Conservation (phyloP, 305 asterid species). For the Petunia hybrid region DNA sequence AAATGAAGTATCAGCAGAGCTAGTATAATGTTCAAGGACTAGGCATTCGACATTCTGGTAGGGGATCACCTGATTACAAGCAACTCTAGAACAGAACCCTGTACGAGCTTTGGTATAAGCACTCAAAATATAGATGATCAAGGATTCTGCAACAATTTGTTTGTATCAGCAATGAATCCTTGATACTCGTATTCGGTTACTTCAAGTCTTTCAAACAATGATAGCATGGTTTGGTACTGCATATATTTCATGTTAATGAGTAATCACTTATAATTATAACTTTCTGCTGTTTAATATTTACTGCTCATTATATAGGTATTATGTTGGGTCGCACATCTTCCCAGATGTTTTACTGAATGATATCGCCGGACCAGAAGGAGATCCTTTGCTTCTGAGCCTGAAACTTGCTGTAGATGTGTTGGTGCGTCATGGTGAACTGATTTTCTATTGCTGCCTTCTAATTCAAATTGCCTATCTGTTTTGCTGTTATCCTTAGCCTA, state of each 20-base stretch:
- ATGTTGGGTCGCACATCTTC: constrained; percentile 73
- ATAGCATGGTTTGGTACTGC: constrained; percentile 5
- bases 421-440: constrained; percentile 59
- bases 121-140: background rate
- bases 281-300: constrained; percentile 41
- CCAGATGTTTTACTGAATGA: constrained; percentile 96
- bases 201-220: constrained; percentile 15
- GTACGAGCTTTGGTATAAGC: constrained; percentile 7
- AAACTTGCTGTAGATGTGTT: constrained; percentile 97
- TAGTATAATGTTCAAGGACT: background rate
- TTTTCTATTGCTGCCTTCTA: constrained; percentile 1
- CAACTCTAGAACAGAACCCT: background rate
- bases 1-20: background rate
- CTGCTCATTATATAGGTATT: constrained; percentile 65
- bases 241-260: background rate
- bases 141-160: constrained; percentile 4
- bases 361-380: constrained; percentile 98
- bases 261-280: background rate
- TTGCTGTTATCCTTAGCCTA: background rate
- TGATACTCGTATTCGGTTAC: constrained; percentile 27
- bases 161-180: constrained; percentile 22
- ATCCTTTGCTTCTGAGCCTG: constrained; percentile 89
- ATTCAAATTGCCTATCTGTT: constrained; percentile 6
- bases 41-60: background rate
- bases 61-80: background rate